Evolutionary conservation across 2,329 filamentous ascomycete genomes (phyloP).

Genomic region (Trichophyton mentagrophytes): DNA sequence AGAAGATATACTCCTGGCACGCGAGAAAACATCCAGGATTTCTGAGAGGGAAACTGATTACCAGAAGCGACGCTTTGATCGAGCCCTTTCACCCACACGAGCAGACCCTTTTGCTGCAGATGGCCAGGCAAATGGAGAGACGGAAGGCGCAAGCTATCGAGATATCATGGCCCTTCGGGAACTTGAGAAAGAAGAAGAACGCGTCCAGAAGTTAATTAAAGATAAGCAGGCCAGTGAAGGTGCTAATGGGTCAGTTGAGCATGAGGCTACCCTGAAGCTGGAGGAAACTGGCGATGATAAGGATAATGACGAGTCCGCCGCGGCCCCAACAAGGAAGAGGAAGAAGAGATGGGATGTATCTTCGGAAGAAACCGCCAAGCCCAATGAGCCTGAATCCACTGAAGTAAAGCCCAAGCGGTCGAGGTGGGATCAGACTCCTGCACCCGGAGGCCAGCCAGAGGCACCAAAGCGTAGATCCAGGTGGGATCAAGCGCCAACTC

Average conservation of each 20-base stretch:
- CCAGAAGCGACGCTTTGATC: conserved; percentile 87
- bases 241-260: conserved; percentile 47
- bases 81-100: conserved; percentile 66
- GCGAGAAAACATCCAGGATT: conserved; percentile 84
- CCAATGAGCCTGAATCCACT: conserved; percentile 37
- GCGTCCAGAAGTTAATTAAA: conserved; percentile 66
- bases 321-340: conserved; percentile 57
- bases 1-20: conserved; percentile 72
- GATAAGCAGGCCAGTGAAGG: conserved; percentile 52
- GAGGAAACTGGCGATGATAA: conserved; percentile 46
- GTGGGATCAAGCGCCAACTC: conserved; percentile 77
- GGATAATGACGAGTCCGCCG: conserved; percentile 58
- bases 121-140: conserved; percentile 51
- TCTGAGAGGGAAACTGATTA: conserved; percentile 91
- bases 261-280: conserved; percentile 61
- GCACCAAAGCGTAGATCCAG: conserved; percentile 63
- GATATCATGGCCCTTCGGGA: conserved; percentile 86
- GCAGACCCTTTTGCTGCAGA: conserved; percentile 76
- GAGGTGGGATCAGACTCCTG: conserved; percentile 75
- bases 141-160: conserved; percentile 69
- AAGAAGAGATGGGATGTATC: conserved; percentile 93
- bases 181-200: conserved; percentile 83
- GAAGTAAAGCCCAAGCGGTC: conserved; percentile 61
- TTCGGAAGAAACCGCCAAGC: conserved; percentile 42
- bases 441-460: conserved; percentile 44